Conservation (phyloP, 169 alveolate genomes). For the Plasmodium vivax region DNA sequence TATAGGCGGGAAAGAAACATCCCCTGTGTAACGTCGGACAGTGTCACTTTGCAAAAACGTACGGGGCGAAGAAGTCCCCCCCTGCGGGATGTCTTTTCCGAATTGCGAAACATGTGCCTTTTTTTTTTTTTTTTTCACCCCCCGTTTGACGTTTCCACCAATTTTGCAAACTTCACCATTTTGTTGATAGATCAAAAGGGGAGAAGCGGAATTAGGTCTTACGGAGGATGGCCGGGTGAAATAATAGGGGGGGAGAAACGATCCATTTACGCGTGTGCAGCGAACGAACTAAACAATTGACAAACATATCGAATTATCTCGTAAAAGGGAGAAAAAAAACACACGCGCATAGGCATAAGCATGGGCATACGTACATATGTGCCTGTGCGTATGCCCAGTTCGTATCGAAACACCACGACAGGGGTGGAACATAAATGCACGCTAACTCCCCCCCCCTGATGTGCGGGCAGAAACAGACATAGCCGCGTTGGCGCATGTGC, state of each 20-base stretch:
- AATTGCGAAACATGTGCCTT: not conserved
- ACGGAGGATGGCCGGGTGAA: not conserved
- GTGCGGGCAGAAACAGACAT: not conserved
- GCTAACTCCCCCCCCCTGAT: not conserved
- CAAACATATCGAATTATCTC: conserved; percentile 4
- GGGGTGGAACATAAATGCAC: not conserved
- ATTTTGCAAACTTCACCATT: conserved; percentile 1
- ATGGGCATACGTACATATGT: not conserved
- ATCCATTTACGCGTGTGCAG: not conserved
- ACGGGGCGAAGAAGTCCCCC: not conserved
- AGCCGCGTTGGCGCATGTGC: not conserved
- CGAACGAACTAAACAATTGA: conserved; percentile 27
- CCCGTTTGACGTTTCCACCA: not conserved
- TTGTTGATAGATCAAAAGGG: conserved; percentile 13
- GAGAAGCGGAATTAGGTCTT: not conserved
- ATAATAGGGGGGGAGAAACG: not conserved
- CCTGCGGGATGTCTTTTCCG: not conserved
- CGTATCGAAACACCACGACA: not conserved
- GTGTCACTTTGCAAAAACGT: not conserved
- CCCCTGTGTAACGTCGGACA: not conserved
- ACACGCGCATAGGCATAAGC: not conserved
- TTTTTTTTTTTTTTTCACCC: not conserved
- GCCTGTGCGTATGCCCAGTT: not conserved
- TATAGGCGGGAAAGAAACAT: not conserved
- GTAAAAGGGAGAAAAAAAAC: conserved; percentile 1